A percentile compares a stretch with the other conserved stretches of the same genome.
phyloP scores from a whole-genome alignment of 768 basidiomycete species.

The Lactifluus pinguis region DNA sequence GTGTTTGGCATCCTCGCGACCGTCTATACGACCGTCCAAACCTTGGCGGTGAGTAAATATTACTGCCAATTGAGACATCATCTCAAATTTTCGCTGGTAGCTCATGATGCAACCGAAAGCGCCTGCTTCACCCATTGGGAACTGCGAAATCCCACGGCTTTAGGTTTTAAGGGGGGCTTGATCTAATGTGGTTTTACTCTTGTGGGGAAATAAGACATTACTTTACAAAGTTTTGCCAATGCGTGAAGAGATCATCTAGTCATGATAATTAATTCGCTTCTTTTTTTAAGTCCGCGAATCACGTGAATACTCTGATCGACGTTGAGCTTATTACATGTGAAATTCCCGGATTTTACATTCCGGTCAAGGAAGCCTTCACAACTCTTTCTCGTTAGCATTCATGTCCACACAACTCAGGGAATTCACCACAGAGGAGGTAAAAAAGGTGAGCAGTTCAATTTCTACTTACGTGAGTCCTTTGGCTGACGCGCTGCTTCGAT shows the following conservation, averaged over 20 bases:
- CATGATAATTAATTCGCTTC: background rate
- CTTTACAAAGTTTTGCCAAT: background rate
- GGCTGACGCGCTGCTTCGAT: background rate
- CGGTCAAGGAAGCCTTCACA: too few relatives aligned
- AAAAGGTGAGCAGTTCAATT: constrained; percentile 39
- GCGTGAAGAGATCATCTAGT: background rate
- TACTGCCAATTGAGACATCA: background rate
- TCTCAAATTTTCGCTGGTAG: background rate
- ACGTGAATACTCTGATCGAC: too few relatives aligned
- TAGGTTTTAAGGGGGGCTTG: background rate
- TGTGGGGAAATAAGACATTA: background rate
- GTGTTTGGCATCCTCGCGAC: constrained; percentile 66
- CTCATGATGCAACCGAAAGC: constrained; percentile 14
- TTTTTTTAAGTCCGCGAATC: too few relatives aligned
- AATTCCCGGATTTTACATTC: too few relatives aligned
- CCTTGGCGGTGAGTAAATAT: constrained; percentile 45
- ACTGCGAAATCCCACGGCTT: background rate
- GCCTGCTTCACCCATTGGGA: constrained; percentile 11
- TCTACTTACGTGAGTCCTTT: background rate
- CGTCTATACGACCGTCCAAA: constrained; percentile 74
- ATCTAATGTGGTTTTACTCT: background rate
- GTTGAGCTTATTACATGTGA: too few relatives aligned
- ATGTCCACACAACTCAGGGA: constrained; percentile 24
- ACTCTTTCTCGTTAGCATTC: background rate
- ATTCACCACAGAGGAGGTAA: constrained; percentile 52